A percentile compares a stretch with the other conserved stretches of the same genome.
phyloP scores from a whole-genome alignment of 2,329 filamentous ascomycete species.

The Hypoxylon sp. region DNA sequence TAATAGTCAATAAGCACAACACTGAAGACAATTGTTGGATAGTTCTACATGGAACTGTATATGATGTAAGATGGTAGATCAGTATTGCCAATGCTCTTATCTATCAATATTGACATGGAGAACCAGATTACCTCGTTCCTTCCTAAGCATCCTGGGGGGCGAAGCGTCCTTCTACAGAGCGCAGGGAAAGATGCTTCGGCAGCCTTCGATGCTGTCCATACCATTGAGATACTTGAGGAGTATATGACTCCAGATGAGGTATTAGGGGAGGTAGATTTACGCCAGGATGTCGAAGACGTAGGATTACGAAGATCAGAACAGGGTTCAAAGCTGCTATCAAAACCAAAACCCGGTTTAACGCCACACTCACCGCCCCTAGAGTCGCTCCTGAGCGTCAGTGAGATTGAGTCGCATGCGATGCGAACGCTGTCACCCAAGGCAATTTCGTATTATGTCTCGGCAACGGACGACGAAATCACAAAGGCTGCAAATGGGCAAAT shows the following conservation, averaged over 20 bases:
- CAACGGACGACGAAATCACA: conserved; percentile 79
- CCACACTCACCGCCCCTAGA: conserved; percentile 16
- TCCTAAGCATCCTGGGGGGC: conserved; percentile 35
- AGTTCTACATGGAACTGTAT: conserved; percentile 38
- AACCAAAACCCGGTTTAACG: not conserved
- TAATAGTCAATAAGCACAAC: conserved; percentile 33
- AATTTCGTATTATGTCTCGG: conserved; percentile 94
- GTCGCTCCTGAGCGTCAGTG: conserved; percentile 78
- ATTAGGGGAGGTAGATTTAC: conserved; percentile 22
- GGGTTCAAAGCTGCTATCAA: not conserved
- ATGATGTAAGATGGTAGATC: conserved; percentile 30
- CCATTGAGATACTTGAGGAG: conserved; percentile 36
- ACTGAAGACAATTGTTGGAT: conserved; percentile 37
- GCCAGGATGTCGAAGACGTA: not conserved
- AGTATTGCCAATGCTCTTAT: not conserved
- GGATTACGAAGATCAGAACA: not conserved
- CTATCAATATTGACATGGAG: not conserved
- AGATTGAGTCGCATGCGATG: conserved; percentile 83
- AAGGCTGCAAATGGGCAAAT: conserved; percentile 81
- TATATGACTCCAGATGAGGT: conserved; percentile 31
- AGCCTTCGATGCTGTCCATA: conserved; percentile 36
- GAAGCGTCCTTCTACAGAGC: conserved; percentile 35
- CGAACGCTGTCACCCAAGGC: conserved; percentile 81
- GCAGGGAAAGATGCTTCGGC: conserved; percentile 35
- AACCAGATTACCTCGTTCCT: conserved; percentile 36